Evolutionary conservation across 257 asterid genomes (phyloP), one percentile per base, ranked within the genome.

Genomic region (Coffea eugenioides): DNA sequence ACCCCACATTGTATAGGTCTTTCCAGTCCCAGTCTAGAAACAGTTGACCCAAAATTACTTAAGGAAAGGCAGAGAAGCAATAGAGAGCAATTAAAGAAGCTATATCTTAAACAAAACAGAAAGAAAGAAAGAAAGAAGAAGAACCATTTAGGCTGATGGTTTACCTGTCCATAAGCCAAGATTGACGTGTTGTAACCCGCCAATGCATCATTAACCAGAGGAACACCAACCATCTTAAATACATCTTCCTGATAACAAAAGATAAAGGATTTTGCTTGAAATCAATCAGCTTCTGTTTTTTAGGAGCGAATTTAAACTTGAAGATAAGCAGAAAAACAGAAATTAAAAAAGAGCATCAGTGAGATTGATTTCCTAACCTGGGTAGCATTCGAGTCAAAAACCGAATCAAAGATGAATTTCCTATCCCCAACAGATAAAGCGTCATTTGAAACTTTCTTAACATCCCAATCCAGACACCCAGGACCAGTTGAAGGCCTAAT

Each of bases 1-100:
- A 75, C 99, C 98, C 97, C 98, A 96, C 97, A 96, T 91, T 52
- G 99, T 94, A 82, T 87, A 92, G 41, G 98, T 87, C 88, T 96
- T 94, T 34, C 99, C 99, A 86, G 97, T 96, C 62, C 98, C 98
- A 86, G 95, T 96, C 99, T 96, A 78, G 83, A 23, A 82, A 85
- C 67, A 31, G 66, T 72, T 75, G 76, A 81, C 25, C 76, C 79
- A 43, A 15, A 61, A 14, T 61, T 6, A 49, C 10, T 65, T 15
- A 45, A 73, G 12, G 5, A 57, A 77, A 39, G 52, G 68, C 23
- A 15, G 43, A 34, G 49, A 67, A 21, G 8, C 25, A 52, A 15
- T 14, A 10, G 20, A 61, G 43, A 14, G 61, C 25, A 41, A 48
- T 52, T 14, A 77, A 59, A 71, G 54, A 66, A 31, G 54, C 67